These are phyloP conservation scores for Cercospora beticola DNA, from an alignment of 2,329 filamentous ascomycete genomes.

Conservation along the genomic window DNA sequence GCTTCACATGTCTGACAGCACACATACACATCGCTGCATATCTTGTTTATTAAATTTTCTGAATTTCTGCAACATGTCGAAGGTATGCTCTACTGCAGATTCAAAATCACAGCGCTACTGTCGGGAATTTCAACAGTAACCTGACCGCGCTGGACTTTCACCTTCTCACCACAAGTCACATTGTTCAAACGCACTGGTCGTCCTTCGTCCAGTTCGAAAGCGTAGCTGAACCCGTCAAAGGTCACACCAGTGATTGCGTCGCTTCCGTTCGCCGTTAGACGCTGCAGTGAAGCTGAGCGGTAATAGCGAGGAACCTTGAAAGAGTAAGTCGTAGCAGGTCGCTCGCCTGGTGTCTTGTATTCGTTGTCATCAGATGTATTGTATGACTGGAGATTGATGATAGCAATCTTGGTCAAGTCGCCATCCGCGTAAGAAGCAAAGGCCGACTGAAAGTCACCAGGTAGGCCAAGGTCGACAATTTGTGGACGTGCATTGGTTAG, in stretches of 20 bases:
- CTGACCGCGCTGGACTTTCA: slow-evolving; percentile 36
- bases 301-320: slow-evolving; percentile 42
- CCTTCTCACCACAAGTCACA: slow-evolving; percentile 54
- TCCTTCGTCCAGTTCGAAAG: slow-evolving; percentile 58
- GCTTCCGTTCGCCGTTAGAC: slow-evolving; percentile 61
- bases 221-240: slow-evolving; percentile 62
- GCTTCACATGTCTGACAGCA: no score
- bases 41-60: no score
- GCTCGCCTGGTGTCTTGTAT: slow-evolving; percentile 47
- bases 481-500: slow-evolving; percentile 38
- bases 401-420: slow-evolving; percentile 50
- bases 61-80: neutral
- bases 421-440: slow-evolving; percentile 56
- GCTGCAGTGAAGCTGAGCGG: slow-evolving; percentile 42
- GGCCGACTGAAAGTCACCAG: slow-evolving; percentile 47
- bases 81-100: neutral
- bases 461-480: slow-evolving; percentile 50
- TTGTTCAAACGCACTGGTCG: slow-evolving; percentile 56
- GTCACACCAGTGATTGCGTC: slow-evolving; percentile 63
- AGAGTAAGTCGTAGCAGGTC: slow-evolving; percentile 43
- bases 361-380: slow-evolving; percentile 44
- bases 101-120: slow-evolving; percentile 7
- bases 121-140: slow-evolving; percentile 22
- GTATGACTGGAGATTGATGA: slow-evolving; percentile 60
- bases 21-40: no score